Conservation (phyloP, 2,329 filamentous ascomycete species). For the Daldinia sp. region DNA sequence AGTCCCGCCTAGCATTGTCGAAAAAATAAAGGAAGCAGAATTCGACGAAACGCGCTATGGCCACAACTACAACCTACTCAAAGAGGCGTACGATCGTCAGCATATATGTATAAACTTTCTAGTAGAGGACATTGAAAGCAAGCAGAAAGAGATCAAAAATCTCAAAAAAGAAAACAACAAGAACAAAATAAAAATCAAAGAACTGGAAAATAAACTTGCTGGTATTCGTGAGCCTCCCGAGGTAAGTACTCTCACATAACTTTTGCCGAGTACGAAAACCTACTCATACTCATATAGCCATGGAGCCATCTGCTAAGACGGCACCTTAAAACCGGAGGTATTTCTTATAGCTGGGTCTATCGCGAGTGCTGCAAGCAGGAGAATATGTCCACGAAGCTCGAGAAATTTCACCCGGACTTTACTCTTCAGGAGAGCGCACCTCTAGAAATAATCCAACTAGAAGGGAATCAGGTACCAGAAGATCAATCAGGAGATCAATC, state of each 20-base stretch:
- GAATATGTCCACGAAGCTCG: constrained; percentile 42
- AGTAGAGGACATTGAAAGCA: neutral
- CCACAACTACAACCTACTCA: neutral
- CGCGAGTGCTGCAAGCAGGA: constrained; percentile 47
- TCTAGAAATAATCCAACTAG: neutral
- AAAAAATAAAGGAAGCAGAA: neutral
- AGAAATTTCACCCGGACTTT: constrained; percentile 45
- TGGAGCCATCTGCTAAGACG: constrained; percentile 25
- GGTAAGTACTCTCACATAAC: neutral
- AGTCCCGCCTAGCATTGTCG: neutral
- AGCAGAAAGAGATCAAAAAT: neutral
- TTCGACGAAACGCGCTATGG: neutral
- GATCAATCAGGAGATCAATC: too few relatives aligned
- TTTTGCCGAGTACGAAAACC: neutral
- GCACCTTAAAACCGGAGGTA: neutral
- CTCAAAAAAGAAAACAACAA: neutral
- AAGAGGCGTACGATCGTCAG: neutral
- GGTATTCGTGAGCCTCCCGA: neutral
- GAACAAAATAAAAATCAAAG: neutral
- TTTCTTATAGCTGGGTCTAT: constrained; percentile 38
- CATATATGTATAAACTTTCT: neutral
- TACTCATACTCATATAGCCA: constrained; percentile 21
- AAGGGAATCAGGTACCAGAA: neutral
- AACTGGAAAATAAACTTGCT: neutral
- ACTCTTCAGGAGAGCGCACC: neutral